Evolutionary conservation across 768 basidiomycete genomes (phyloP).

Genomic region (Pholiota conissans): DNA sequence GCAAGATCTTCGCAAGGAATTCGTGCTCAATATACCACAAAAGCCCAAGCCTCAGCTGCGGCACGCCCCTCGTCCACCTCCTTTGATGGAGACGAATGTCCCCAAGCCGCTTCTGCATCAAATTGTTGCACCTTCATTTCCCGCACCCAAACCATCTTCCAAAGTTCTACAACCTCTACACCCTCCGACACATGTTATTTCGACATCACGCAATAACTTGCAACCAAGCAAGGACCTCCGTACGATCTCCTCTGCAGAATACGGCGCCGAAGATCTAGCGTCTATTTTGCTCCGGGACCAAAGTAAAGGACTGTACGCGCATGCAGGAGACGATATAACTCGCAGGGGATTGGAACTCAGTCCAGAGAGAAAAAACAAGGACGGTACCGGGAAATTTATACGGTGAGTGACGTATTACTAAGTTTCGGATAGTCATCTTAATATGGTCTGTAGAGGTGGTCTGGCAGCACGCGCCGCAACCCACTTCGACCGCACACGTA

Average conservation of each 20-base stretch:
- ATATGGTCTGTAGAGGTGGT: conserved; percentile 44
- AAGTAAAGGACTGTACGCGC: conserved; percentile 32
- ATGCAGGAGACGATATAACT: conserved; percentile 27
- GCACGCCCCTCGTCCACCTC: conserved; percentile 2
- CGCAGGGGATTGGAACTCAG: conserved; percentile 57
- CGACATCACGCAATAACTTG: not conserved
- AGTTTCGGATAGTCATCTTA: not conserved
- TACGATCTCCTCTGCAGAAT: conserved; percentile 48
- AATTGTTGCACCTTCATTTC: conserved; percentile 5
- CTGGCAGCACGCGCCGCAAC: conserved; percentile 51
- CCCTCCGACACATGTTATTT: conserved; percentile 25
- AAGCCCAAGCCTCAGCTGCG: conserved; percentile 5
- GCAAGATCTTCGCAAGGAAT: not conserved
- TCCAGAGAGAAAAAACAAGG: conserved; percentile 50
- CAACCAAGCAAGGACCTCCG: conserved; percentile 35
- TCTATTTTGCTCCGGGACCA: conserved; percentile 54
- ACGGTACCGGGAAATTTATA: conserved; percentile 43
- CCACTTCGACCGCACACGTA: conserved; percentile 41
- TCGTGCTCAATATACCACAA: not conserved
- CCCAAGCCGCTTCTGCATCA: conserved; percentile 8
- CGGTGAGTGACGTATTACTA: conserved; percentile 36
- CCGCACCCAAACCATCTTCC: conserved; percentile 6
- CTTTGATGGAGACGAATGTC: not conserved
- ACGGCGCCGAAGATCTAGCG: conserved; percentile 45
- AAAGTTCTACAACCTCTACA: conserved; percentile 23